Percentiles rank a stretch among this genome's conserved stretches.
phyloP scores from a whole-genome alignment of 129 eudicot species.

The Tagetes patula region DNA sequence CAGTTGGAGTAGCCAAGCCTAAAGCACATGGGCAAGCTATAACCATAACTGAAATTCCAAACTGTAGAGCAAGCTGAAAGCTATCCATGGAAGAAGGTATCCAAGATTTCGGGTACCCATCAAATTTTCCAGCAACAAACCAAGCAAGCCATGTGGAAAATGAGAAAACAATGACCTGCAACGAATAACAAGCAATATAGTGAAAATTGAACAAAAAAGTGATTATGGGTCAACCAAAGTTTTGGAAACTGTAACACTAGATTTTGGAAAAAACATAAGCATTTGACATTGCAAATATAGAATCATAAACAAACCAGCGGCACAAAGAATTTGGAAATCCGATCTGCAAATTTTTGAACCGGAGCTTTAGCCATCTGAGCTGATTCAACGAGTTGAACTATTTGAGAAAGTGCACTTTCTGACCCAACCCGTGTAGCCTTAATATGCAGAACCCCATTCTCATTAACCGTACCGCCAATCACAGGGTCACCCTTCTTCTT shows the following conservation, averaged over 20 bases:
- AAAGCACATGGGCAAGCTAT: slow-evolving; percentile 94
- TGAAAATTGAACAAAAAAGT: neutral
- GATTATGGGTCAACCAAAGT: neutral
- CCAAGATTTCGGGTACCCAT: slow-evolving; percentile 68
- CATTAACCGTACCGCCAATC: slow-evolving; percentile 92
- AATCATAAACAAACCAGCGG: slow-evolving; percentile 60
- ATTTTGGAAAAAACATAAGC: neutral
- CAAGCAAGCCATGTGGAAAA: slow-evolving; percentile 69
- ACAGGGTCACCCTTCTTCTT: slow-evolving; percentile 82
- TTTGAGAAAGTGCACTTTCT: slow-evolving; percentile 93
- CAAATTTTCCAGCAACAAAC: slow-evolving; percentile 63
- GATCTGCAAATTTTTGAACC: slow-evolving; percentile 93
- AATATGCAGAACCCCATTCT: slow-evolving; percentile 82
- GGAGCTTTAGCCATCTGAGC: slow-evolving; percentile 99
- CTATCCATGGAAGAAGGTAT: slow-evolving; percentile 79
- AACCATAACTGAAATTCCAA: slow-evolving; percentile 90
- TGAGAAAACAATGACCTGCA: slow-evolving; percentile 68
- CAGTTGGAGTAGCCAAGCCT: slow-evolving; percentile 90
- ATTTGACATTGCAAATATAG: neutral
- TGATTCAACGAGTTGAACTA: slow-evolving; percentile 93
- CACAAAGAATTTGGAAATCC: slow-evolving; percentile 84
- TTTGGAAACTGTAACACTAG: neutral
- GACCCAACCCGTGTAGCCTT: slow-evolving; percentile 92
- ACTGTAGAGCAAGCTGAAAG: slow-evolving; percentile 85
- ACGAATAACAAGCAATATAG: neutral